Evolutionary conservation across 495 filamentous ascomycete species (phyloP).

Genomic region (Clavariopsis aquatica): DNA sequence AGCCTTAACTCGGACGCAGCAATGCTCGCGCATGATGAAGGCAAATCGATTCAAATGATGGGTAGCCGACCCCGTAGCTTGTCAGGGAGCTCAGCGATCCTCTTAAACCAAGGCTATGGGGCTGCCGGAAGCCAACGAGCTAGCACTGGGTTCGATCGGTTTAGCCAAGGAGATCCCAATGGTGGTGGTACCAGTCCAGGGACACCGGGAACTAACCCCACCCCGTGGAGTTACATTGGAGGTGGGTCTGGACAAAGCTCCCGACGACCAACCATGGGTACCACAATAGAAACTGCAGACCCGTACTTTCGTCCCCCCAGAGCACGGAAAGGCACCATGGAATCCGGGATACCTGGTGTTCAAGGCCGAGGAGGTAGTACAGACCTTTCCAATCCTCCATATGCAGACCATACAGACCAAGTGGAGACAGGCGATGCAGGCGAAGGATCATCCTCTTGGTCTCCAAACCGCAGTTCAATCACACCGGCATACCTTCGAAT

Average conservation of each 20-base stretch:
- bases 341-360: slow-evolving; percentile 48
- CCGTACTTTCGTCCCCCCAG: slow-evolving; percentile 82
- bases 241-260: slow-evolving; percentile 40
- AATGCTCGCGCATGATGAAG: slow-evolving; percentile 68
- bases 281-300: slow-evolving; percentile 39
- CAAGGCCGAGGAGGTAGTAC: slow-evolving; percentile 52
- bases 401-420: slow-evolving; percentile 43
- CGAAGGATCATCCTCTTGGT: slow-evolving; percentile 56
- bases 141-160: slow-evolving; percentile 40
- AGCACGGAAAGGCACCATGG: slow-evolving; percentile 60
- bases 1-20: slow-evolving; percentile 79
- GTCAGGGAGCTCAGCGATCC: slow-evolving; percentile 77
- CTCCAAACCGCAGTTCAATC: slow-evolving; percentile 53
- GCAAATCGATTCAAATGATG: slow-evolving; percentile 67
- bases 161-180: slow-evolving; percentile 46
- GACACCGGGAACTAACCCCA: slow-evolving; percentile 20
- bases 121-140: slow-evolving; percentile 25
- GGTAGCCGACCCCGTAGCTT: slow-evolving; percentile 73
- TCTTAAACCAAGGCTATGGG: slow-evolving; percentile 59
- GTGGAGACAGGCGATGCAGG: slow-evolving; percentile 47
- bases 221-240: slow-evolving; percentile 51
- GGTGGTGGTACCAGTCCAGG: slow-evolving; percentile 64
- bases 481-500: slow-evolving; percentile 45
- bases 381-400: slow-evolving; percentile 56
- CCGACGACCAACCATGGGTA: slow-evolving; percentile 36